Evolutionary conservation across 345 rosid species (phyloP).

Genomic region (Linum lewisii): DNA sequence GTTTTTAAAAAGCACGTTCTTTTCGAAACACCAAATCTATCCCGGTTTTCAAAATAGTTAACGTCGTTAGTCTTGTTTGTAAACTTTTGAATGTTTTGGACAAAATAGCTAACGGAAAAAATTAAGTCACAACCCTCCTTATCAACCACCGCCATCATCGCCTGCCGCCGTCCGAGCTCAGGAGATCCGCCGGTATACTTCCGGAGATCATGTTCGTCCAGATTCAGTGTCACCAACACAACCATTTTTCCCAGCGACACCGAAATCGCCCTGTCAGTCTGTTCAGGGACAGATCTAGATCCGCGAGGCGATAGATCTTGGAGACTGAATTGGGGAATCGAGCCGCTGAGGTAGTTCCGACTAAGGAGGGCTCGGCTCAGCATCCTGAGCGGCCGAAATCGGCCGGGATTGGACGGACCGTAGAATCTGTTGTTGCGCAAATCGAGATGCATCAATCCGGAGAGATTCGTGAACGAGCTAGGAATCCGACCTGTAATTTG

Average conservation of each 20-base stretch:
- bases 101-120: no score
- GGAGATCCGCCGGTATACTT: slow-evolving; percentile 38
- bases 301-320: slow-evolving; percentile 66
- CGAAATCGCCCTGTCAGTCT: slow-evolving; percentile 55
- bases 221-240: slow-evolving; percentile 68
- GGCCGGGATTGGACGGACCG: slow-evolving; percentile 44
- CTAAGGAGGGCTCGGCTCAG: slow-evolving; percentile 65
- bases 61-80: no score
- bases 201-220: slow-evolving; percentile 68
- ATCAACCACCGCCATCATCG: no score
- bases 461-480: no score
- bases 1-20: no score
- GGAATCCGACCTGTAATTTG: no score
- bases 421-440: slow-evolving; percentile 55
- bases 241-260: slow-evolving; percentile 64
- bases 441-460: no score
- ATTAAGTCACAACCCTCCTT: no score
- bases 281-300: slow-evolving; percentile 69
- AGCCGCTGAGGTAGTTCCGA: slow-evolving; percentile 46
- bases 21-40: no score
- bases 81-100: no score
- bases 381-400: slow-evolving; percentile 57
- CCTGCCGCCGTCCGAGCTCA: no score
- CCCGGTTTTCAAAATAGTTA: no score
- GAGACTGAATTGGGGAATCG: slow-evolving; percentile 50